phyloP scores from a whole-genome alignment of 192 early-diverging fungal species.

The Coemansia sp. region DNA sequence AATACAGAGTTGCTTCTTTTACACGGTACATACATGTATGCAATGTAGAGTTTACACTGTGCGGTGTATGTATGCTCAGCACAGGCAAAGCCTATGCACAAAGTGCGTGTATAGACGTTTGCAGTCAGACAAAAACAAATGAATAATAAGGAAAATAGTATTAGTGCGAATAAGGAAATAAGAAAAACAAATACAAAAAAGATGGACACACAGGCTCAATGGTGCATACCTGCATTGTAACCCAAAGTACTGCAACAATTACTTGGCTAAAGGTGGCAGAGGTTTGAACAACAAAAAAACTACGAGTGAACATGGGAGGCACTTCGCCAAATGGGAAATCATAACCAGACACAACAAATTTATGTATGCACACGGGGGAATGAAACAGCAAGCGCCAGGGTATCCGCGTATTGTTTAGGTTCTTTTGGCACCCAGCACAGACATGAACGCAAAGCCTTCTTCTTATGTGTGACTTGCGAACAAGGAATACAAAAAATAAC shows the following conservation, averaged over 20 bases:
- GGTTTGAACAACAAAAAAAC: slow-evolving; percentile 6
- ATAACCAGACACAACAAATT: slow-evolving; percentile 34
- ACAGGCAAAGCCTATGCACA: not conserved
- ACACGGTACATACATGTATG: not conserved
- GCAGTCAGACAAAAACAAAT: not conserved
- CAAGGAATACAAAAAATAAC: not conserved
- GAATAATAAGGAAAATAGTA: not conserved
- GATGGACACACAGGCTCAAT: not conserved
- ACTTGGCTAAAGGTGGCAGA: slow-evolving; percentile 5
- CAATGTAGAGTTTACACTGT: not conserved
- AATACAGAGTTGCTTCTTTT: not conserved
- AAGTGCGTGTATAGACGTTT: slow-evolving; percentile 1
- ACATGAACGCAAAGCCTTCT: not conserved
- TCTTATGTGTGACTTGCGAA: not conserved
- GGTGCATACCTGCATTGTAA: slow-evolving; percentile 7
- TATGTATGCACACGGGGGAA: slow-evolving; percentile 23
- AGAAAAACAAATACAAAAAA: not conserved
- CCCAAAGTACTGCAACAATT: slow-evolving; percentile 1
- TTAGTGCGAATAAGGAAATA: not conserved
- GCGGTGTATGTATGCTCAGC: not conserved
- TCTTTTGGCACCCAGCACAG: not conserved
- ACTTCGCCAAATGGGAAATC: slow-evolving; percentile 6
- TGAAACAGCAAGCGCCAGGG: not conserved
- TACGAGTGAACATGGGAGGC: not conserved
- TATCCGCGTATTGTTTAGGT: not conserved